phyloP scores from a whole-genome alignment of 202 grass and related monocot species.

The Schoenoplectus tabernaemontani region DNA sequence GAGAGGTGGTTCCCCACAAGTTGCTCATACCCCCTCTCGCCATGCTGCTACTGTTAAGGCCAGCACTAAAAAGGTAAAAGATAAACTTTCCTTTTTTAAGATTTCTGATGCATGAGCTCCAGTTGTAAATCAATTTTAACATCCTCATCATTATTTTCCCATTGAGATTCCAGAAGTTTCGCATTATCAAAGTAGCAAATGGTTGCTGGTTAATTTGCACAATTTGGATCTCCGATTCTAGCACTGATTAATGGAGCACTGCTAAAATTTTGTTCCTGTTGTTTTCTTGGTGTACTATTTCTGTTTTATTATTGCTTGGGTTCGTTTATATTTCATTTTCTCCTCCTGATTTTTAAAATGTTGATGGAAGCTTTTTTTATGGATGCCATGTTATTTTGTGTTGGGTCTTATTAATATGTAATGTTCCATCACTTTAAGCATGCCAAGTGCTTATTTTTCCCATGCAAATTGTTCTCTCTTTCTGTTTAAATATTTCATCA shows the following conservation, averaged over 20 bases:
- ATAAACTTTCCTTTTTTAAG: not conserved
- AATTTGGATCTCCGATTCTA: not conserved
- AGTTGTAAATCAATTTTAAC: not conserved
- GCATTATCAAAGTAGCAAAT: not conserved
- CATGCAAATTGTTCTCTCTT: not conserved
- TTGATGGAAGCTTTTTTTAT: not conserved
- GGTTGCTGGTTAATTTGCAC: not conserved
- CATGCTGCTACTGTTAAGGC: constrained; percentile 55
- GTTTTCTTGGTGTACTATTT: not conserved
- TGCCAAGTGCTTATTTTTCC: not conserved
- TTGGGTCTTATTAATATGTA: not conserved
- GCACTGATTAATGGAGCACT: not conserved
- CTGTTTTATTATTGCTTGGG: not conserved
- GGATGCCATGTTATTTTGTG: not conserved
- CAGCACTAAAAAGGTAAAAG: constrained; percentile 59
- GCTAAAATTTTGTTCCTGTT: not conserved
- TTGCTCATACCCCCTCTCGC: constrained; percentile 66
- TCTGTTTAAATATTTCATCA: not conserved
- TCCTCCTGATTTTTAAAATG: not conserved
- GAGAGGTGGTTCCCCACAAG: constrained; percentile 78
- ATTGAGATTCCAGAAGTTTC: not conserved
- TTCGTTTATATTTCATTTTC: not conserved
- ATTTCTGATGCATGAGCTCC: not conserved
- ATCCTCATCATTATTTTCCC: not conserved
- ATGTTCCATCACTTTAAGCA: not conserved